Conservation (phyloP, 2,329 filamentous ascomycete species). For the Huntiella savannae region DNA sequence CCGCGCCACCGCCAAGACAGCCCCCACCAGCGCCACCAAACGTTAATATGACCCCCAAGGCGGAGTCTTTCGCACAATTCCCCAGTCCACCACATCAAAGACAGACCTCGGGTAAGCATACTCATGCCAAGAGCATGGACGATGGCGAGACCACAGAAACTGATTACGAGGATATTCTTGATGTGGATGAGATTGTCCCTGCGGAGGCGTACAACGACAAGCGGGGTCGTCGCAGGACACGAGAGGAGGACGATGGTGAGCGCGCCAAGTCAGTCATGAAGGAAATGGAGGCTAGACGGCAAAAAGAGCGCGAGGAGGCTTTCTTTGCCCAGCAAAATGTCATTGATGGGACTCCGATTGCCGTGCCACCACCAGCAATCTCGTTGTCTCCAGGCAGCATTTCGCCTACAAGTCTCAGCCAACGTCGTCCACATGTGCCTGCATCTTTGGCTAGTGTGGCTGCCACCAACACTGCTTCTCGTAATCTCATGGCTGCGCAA, state of each 20-base stretch:
- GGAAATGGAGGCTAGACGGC: slow-evolving; percentile 53
- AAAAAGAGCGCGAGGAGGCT: slow-evolving; percentile 40
- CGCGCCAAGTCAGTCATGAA: slow-evolving; percentile 49
- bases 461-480: slow-evolving; percentile 17
- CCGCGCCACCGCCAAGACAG: slow-evolving; percentile 32
- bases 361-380: slow-evolving; percentile 8
- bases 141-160: slow-evolving; percentile 56
- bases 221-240: slow-evolving; percentile 62
- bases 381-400: slow-evolving; percentile 5
- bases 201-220: slow-evolving; percentile 19
- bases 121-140: background rate
- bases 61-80: slow-evolving; percentile 30
- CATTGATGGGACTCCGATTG: slow-evolving; percentile 6
- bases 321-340: background rate
- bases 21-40: slow-evolving; percentile 24
- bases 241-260: slow-evolving; percentile 70
- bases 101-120: background rate
- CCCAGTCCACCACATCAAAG: slow-evolving; percentile 48
- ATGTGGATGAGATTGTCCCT: slow-evolving; percentile 43
- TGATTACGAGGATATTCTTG: slow-evolving; percentile 63
- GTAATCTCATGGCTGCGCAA: slow-evolving; percentile 4
- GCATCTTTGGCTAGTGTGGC: slow-evolving; percentile 35
- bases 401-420: slow-evolving; percentile 22
- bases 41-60: slow-evolving; percentile 21
- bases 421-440: slow-evolving; percentile 21